phyloP scores from a whole-genome alignment of 768 basidiomycete genomes.

The Holtermannia corniformis region DNA sequence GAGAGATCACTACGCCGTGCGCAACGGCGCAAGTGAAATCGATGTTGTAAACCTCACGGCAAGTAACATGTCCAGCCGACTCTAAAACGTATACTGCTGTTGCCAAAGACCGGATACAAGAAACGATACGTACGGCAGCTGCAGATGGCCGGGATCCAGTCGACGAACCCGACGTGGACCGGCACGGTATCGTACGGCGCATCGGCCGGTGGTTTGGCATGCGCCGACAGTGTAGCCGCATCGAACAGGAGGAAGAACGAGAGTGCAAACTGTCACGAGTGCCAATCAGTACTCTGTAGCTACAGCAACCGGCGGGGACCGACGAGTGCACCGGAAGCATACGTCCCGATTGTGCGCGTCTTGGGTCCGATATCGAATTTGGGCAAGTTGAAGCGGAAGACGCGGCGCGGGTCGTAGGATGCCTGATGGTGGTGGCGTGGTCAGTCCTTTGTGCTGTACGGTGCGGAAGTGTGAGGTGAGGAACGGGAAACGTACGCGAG shows the following conservation, averaged over 20 bases:
- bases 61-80: too few relatives aligned
- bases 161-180: constrained; percentile 79
- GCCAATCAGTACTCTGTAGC: not conserved
- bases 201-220: constrained; percentile 66
- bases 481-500: too few relatives aligned
- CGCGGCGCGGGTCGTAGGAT: constrained; percentile 74
- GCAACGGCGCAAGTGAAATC: too few relatives aligned
- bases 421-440: constrained; percentile 61
- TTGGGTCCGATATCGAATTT: constrained; percentile 60
- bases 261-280: constrained; percentile 63
- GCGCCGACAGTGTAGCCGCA: constrained; percentile 78
- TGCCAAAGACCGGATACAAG: too few relatives aligned
- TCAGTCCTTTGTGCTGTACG: too few relatives aligned
- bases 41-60: too few relatives aligned
- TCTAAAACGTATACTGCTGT: too few relatives aligned
- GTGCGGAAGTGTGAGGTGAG: too few relatives aligned
- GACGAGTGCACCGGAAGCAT: constrained; percentile 84
- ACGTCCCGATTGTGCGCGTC: constrained; percentile 74
- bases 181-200: constrained; percentile 60
- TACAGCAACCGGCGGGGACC: constrained; percentile 40
- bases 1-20: too few relatives aligned
- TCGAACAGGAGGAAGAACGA: constrained; percentile 95
- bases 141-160: constrained; percentile 96
- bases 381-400: constrained; percentile 80
- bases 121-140: constrained; percentile 57